Evolutionary conservation across 306 rosid species (phyloP).

Genomic region (Vigna mungo): DNA sequence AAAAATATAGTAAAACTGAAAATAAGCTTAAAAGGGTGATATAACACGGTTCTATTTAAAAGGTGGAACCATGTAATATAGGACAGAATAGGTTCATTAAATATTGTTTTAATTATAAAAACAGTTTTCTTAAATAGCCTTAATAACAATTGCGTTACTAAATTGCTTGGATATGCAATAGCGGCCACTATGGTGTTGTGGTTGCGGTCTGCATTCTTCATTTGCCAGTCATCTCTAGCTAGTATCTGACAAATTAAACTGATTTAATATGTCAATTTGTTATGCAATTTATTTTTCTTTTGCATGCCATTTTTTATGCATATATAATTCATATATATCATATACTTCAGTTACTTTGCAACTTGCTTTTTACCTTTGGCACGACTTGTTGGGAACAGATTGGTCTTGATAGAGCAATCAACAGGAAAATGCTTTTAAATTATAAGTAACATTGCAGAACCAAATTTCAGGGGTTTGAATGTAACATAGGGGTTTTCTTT

Average conservation of each 20-base stretch:
- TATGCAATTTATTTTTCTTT: not conserved
- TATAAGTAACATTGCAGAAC: not conserved
- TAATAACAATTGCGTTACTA: too few relatives aligned
- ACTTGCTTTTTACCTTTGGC: not conserved
- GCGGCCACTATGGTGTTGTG: not conserved
- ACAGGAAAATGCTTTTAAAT: not conserved
- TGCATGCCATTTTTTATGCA: not conserved
- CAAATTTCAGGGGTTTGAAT: not conserved
- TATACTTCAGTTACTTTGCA: not conserved
- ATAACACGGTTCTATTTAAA: not conserved
- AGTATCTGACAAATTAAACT: not conserved
- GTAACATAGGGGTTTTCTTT: too few relatives aligned
- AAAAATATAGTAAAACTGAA: not conserved
- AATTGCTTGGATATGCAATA: not conserved
- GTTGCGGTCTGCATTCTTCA: not conserved
- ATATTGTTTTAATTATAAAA: not conserved
- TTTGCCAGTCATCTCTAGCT: not conserved
- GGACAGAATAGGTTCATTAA: not conserved
- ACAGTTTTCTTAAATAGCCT: not conserved
- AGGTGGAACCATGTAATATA: not conserved
- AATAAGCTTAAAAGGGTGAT: not conserved
- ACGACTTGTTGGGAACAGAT: not conserved
- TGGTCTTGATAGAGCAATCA: not conserved
- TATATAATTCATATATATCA: not conserved
- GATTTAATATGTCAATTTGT: not conserved